Evolutionary conservation across 139 green algal species (phyloP), one percentile per base, ranked within the genome.

Genomic region (Zygnema circumcarinatum): DNA sequence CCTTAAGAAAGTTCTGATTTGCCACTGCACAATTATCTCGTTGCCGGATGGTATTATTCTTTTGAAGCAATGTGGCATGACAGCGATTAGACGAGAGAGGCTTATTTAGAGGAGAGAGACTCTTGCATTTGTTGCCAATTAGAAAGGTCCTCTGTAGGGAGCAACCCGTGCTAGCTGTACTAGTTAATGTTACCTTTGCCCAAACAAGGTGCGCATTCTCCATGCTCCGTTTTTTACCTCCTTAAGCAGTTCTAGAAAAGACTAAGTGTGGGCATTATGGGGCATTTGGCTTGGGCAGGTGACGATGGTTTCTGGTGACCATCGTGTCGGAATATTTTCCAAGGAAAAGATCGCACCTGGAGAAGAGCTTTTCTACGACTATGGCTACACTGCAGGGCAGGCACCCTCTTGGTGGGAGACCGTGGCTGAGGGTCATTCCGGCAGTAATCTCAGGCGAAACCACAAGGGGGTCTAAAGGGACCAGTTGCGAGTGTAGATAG

Each of bases 301-400:
- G 20, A 81, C 91, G 1, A 40, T 93, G 78, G 93, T 98, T n/a
- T 92, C 95, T 67, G 96, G 96, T 29, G 95, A 98, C 72, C 92
- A 97, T 84, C 92, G 96, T 0, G 93, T 98, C 11, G 96, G 85
- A 42, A 95, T 98, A 38, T 95, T 92, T 89, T 94, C 96, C 0
- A 81, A 83, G 36, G 53, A 69, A 2, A 84, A 95, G 73, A 92
- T 98, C 0, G 54, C 52, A 0, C 31, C 93, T 0, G 94, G 93
- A 0, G 92, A 93, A 3, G 96, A 98, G 92, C 56, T 96, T 7
- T 92, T 94, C 72, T 96, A 96, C 88, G 86, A 95, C 69, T 96
- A 96, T 88, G 16, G 85, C n/a, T 94, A 93, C 62, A 81, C 67
- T 31, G 33, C 56, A 25, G 79, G 89, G 16, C 78, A 73, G 2